Conservation (phyloP, 139 green algal species). For the Chlorella sp. region DNA sequence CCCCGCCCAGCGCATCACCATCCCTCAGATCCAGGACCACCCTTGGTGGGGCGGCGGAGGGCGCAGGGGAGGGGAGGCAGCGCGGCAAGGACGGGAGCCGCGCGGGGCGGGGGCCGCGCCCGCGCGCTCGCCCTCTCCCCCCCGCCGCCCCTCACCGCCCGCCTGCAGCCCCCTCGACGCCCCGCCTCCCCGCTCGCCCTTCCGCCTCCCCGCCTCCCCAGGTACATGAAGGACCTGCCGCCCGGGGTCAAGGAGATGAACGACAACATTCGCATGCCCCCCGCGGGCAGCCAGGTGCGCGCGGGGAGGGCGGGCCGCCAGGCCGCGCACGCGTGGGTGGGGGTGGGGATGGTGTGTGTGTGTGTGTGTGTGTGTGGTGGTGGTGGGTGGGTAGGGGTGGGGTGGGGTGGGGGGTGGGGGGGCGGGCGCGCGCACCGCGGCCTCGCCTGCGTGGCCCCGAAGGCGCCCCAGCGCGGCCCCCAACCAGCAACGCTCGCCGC, state of each 20-base stretch:
- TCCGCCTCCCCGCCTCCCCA: conserved; percentile 65
- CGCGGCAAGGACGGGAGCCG: no score
- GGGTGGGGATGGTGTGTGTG: not conserved
- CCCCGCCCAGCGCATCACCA: not conserved
- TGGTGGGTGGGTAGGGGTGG: not conserved
- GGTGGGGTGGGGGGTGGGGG: not conserved
- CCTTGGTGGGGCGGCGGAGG: no score
- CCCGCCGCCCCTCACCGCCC: not conserved
- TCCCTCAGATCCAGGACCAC: no score
- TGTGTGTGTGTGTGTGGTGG: not conserved
- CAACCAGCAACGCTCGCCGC: not conserved
- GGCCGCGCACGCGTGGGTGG: not conserved
- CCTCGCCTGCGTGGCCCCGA: not conserved
- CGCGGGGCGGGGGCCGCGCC: no score
- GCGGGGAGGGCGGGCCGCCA: not conserved
- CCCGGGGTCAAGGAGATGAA: conserved; percentile 85
- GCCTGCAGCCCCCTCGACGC: conserved; percentile 7
- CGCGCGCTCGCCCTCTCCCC: no score
- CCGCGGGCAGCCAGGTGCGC: conserved; percentile 32
- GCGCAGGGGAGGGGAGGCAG: no score
- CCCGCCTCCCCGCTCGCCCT: not conserved
- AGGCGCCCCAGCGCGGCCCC: no score
- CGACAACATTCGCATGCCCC: conserved; percentile 47
- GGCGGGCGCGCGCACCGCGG: not conserved
- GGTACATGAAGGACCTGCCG: conserved; percentile 92